Evolutionary conservation across 2,329 filamentous ascomycete species (phyloP).

Genomic region (Lachnellula occidentalis): DNA sequence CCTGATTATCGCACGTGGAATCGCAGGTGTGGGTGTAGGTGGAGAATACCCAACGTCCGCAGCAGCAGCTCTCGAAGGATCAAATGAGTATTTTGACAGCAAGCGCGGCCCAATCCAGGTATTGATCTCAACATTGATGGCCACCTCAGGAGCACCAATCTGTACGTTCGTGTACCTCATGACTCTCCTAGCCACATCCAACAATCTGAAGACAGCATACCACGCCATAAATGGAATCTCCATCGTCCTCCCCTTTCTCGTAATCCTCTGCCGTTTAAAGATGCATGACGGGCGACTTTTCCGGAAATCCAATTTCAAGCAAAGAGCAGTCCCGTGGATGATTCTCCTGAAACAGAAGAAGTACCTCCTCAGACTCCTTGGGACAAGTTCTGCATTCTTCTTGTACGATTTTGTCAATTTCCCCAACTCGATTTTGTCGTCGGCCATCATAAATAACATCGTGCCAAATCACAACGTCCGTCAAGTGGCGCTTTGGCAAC

Average conservation of each 20-base stretch:
- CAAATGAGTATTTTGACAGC: constrained; percentile 24
- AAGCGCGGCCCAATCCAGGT: constrained; percentile 33
- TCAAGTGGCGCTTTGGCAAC: constrained; percentile 33
- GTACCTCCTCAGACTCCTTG: constrained; percentile 28
- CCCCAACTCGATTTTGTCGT: constrained; percentile 34
- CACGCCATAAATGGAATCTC: constrained; percentile 32
- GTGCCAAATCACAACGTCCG: constrained; percentile 31
- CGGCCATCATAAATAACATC: constrained; percentile 31
- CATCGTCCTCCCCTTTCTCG: constrained; percentile 30
- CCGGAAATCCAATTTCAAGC: constrained; percentile 31
- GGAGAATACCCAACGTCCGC: constrained; percentile 36
- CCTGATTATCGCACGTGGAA: constrained; percentile 33
- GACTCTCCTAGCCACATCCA: constrained; percentile 31
- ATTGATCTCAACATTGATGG: constrained; percentile 33
- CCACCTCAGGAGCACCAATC: constrained; percentile 31
- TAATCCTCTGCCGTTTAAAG: constrained; percentile 31
- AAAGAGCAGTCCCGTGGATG: constrained; percentile 25
- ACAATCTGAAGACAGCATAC: constrained; percentile 29
- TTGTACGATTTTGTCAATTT: constrained; percentile 36
- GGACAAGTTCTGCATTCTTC: constrained; percentile 33
- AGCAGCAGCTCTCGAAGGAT: constrained; percentile 34
- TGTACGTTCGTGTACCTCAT: constrained; percentile 34
- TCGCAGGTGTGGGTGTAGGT: constrained; percentile 34
- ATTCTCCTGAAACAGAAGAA: constrained; percentile 22
- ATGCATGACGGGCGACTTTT: constrained; percentile 34